Base-by-base conservation (phyloP, 306 rosid species). In the Pyrus communis region DNA sequence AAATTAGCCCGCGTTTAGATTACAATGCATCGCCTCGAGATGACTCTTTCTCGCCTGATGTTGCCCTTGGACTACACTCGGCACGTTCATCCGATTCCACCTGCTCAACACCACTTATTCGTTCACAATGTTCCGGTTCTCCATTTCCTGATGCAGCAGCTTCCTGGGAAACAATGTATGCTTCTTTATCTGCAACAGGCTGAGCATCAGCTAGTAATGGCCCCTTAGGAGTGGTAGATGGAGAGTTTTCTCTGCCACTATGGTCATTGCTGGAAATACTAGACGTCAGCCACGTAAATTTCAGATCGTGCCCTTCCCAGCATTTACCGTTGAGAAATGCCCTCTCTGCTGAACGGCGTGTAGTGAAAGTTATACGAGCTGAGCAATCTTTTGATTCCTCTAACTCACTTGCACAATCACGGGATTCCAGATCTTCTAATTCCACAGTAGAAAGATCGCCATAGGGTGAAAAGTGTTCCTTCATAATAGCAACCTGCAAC, bases 311-410 rank as follows among this genome's bases (percentile, higher is more conserved):
- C 33, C 90, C 96, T 73, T 90, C 82, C 97, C 96, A 93, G 88
- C 84, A 84, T 87, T 87, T 93, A 57, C 91, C 94, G 63, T 84
- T 82, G 42, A 35, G 65, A 84, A 86, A 93, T 25, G 97, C 97
- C 70, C 69, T 85, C 88, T 90, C 92, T 11, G 97, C 97, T 9
- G 96, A 90, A 42, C 78, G 87, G 38, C 91, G 94, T 65, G 91
- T 85, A 11, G 88, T 38, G 73, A 89, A 93, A 77, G 81, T 75
- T 76, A 93, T 58, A 31, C 69, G 76, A 57, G 83, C 89, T 2
- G 82, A 68, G 83, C 74, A 80, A 40, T 77, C 78, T 67, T 69
- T 77, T 6, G 85, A 74, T 31, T 82, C 81, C 81, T 90, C 96
- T 62, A 90, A 79, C 73, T 84, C 85, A 61, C 77, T 61, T 69